phyloP scores from a whole-genome alignment of 2,329 filamentous ascomycete genomes.

The Tetracladium maxilliforme region DNA sequence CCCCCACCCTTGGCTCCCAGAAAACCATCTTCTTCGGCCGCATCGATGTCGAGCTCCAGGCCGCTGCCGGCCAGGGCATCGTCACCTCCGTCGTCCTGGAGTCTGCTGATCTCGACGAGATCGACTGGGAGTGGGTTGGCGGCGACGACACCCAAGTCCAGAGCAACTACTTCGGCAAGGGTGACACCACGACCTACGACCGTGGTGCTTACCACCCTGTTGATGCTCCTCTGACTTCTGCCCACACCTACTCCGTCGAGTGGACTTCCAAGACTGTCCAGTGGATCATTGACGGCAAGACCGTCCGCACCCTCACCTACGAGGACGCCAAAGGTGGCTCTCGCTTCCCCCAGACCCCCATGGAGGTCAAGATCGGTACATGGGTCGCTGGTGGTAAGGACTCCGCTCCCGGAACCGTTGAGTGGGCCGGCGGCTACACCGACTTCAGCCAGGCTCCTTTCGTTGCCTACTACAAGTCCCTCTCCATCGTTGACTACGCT shows the following conservation, averaged over 20 bases:
- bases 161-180: slow-evolving; percentile 69
- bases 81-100: slow-evolving; percentile 73
- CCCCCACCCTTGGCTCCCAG: slow-evolving; percentile 63
- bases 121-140: slow-evolving; percentile 77
- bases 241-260: slow-evolving; percentile 57
- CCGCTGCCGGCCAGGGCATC: slow-evolving; percentile 59
- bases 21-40: slow-evolving; percentile 82
- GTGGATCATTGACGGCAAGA: slow-evolving; percentile 55
- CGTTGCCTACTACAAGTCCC: slow-evolving; percentile 58
- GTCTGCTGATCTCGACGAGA: slow-evolving; percentile 73
- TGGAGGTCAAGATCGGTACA: slow-evolving; percentile 53
- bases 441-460: slow-evolving; percentile 53
- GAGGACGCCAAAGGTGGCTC: slow-evolving; percentile 44
- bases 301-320: slow-evolving; percentile 48
- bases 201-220: slow-evolving; percentile 50
- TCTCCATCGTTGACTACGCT: slow-evolving; percentile 41
- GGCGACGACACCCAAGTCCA: slow-evolving; percentile 46
- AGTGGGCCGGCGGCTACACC: slow-evolving; percentile 57
- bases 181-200: slow-evolving; percentile 55
- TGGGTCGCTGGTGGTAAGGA: slow-evolving; percentile 47
- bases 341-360: slow-evolving; percentile 64
- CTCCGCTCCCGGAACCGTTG: slow-evolving; percentile 38
- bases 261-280: slow-evolving; percentile 55
- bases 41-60: slow-evolving; percentile 65
- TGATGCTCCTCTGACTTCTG: slow-evolving; percentile 36